Conservation (phyloP, 176 grass and related monocot species). For the Paspalum notatum region DNA sequence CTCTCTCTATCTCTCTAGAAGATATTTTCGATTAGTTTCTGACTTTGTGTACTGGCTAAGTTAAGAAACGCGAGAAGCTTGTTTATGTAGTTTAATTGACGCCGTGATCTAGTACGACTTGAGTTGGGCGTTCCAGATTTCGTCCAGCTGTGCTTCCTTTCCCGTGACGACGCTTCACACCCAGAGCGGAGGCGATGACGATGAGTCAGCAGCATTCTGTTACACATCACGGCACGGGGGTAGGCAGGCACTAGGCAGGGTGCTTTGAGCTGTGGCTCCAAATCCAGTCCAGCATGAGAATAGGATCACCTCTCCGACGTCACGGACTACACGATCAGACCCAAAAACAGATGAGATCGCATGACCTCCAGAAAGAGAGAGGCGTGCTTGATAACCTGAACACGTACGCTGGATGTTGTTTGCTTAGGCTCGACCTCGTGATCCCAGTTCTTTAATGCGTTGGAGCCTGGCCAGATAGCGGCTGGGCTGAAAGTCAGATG, state of each 20-base stretch:
- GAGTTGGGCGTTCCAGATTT: background rate
- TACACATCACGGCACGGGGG: no score
- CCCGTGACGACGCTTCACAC: background rate
- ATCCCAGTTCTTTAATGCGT: background rate
- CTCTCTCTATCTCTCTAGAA: no score
- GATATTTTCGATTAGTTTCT: no score
- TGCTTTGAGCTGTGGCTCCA: no score
- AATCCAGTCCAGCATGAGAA: background rate
- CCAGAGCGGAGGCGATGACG: background rate
- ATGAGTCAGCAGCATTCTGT: conserved; percentile 14
- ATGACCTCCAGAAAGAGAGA: background rate
- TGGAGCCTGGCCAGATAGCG: background rate
- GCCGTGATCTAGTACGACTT: conserved; percentile 3
- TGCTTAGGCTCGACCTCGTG: background rate
- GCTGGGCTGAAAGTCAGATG: background rate
- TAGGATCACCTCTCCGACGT: background rate
- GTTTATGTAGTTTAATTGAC: background rate
- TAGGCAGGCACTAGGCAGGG: no score
- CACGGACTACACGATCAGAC: background rate
- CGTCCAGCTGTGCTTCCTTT: background rate
- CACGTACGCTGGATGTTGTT: background rate
- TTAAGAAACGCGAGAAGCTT: background rate
- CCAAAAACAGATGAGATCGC: background rate
- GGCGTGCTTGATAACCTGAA: background rate
- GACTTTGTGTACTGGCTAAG: no score